Conservation (phyloP, 2,329 filamentous ascomycete species). For the Pestalotiopsis sp. region DNA sequence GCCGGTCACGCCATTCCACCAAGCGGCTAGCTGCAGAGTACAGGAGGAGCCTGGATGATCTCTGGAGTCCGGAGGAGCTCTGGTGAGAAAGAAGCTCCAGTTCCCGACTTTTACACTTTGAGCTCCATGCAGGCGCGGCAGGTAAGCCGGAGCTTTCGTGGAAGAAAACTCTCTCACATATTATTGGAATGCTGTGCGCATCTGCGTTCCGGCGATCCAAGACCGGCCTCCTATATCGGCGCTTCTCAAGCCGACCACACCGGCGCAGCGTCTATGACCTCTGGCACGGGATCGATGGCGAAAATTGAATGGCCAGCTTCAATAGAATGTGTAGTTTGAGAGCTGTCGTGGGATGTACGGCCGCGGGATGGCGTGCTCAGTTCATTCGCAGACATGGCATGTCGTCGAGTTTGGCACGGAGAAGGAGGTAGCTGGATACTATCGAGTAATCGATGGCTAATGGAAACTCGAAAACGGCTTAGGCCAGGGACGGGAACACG, state of each 20-base stretch:
- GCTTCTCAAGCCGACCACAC: neutral
- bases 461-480: neutral
- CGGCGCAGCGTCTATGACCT: neutral
- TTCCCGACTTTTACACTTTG: neutral
- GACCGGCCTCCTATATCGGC: neutral
- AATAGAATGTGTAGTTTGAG: neutral
- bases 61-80: neutral
- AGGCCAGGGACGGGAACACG: neutral
- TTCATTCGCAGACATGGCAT: neutral
- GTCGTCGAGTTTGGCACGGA: constrained; percentile 6
- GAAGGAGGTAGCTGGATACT: neutral
- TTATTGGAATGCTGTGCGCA: neutral
- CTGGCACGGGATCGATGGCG: neutral
- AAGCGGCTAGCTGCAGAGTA: neutral
- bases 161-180: neutral
- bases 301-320: neutral
- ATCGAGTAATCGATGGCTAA: constrained; percentile 4
- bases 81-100: neutral
- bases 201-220: neutral
- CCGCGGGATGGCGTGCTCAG: neutral
- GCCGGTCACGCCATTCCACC: neutral
- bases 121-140: too few relatives aligned
- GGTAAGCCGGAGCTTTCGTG: neutral
- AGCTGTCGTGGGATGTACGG: neutral
- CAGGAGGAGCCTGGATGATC: neutral